Evolutionary conservation across 2,329 filamentous ascomycete species (phyloP).

Genomic region (Sporothrix variecibatus): DNA sequence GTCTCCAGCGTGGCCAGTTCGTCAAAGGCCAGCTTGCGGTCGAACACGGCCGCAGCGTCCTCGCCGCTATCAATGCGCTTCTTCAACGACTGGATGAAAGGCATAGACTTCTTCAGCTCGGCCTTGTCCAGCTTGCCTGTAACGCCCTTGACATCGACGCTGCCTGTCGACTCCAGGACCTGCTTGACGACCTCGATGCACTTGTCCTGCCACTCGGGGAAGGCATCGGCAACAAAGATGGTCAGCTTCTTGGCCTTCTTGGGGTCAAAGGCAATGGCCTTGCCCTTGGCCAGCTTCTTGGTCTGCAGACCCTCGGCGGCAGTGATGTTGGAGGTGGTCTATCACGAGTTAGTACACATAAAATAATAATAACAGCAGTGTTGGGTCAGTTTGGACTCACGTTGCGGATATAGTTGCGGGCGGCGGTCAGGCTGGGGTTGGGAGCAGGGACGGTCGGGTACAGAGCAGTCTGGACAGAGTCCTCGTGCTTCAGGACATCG

Average conservation of each 20-base stretch:
- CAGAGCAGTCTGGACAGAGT: slow-evolving; percentile 75
- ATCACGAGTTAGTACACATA: neutral
- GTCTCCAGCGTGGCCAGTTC: slow-evolving; percentile 80
- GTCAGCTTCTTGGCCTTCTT: slow-evolving; percentile 90
- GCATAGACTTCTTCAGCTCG: slow-evolving; percentile 98
- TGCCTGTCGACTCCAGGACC: slow-evolving; percentile 28
- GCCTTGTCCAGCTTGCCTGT: slow-evolving; percentile 77
- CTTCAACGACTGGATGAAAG: slow-evolving; percentile 88
- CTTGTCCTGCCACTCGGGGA: slow-evolving; percentile 88
- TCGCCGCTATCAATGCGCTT: slow-evolving; percentile 74
- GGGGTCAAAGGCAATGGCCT: slow-evolving; percentile 80
- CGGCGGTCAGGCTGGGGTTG: slow-evolving; percentile 69
- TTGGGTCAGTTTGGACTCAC: neutral
- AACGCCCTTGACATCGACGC: slow-evolving; percentile 73
- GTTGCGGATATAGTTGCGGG: slow-evolving; percentile 75
- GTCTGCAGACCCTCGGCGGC: slow-evolving; percentile 33
- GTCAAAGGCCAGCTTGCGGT: slow-evolving; percentile 83
- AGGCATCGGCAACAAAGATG: slow-evolving; percentile 77
- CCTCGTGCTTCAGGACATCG: slow-evolving; percentile 77
- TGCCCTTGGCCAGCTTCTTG: slow-evolving; percentile 77
- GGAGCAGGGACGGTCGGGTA: slow-evolving; percentile 71
- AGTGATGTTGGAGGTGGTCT: slow-evolving; percentile 31
- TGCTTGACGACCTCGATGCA: slow-evolving; percentile 79
- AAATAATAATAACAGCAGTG: neutral
- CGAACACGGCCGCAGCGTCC: slow-evolving; percentile 67